Evolutionary conservation across 768 basidiomycete genomes (phyloP), one percentile per base, ranked within the genome.

Genomic region (Neoboletus magnificus): DNA sequence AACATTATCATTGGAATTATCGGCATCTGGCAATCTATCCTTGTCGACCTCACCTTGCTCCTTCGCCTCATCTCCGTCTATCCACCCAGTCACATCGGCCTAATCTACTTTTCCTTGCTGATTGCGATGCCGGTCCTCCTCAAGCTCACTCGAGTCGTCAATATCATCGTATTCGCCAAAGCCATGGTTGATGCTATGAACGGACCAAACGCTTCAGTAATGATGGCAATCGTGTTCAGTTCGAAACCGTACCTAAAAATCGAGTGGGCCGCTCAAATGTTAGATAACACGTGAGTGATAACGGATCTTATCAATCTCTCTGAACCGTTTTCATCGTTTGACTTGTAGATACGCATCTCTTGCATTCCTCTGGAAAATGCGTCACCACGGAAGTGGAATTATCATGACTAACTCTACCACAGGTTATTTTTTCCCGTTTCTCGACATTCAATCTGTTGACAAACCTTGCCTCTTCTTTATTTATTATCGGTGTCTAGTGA

Each of bases 231-330:
- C 11, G 12, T 52, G 5, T 70, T 60, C 54, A 37, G 46, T 16
- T 5, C 44, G 29, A 51, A 46, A 10, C 69, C 69, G 10, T 71
- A 64, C 56, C 41, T 70, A 35, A 69, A 67, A 40, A 60, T 72
- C 12, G 70, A 69, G n/a, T 70, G 69, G 69, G 58, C 63, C 9
- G 50, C 65, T 20, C 68, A 71, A 52, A 48, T 71, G 46, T 33
- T 66, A n/a, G 69, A 71, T 43, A 71, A 71, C 29, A 41, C 46
- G 66, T 71, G 4, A 54, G 62, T 48, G 1, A 7, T 20, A 2
- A 23, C 18, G 8, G 4, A 44, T 27, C 5, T n/a, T 20, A 13
- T 27, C 16, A 27, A 36, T 8, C 4, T 8, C 9, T 12, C 8
- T 25, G 2, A 10, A 36, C 35, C 15, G 1, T 30, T 40, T 27